Evolutionary conservation across 768 basidiomycete genomes (phyloP), one percentile per base, ranked within the genome.

Genomic region (Trichaptum fuscoviolaceum): DNA sequence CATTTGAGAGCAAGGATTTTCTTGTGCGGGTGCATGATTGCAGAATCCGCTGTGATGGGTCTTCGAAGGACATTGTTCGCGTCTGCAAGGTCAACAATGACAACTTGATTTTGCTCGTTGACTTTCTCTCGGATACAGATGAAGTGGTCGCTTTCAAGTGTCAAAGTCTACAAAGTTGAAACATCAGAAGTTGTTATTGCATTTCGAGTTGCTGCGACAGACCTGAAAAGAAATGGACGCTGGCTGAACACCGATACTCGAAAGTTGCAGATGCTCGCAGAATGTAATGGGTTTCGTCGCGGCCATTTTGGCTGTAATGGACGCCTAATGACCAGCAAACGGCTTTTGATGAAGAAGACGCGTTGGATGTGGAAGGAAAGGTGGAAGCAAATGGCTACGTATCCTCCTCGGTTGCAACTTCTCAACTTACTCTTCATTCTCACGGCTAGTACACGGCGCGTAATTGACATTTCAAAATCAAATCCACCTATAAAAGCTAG

Each of bases 61-160:
- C 95, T 84, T 67, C 95, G 90, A 65, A 96, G 85, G 72, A 99
- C 92, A 90, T 96, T 93, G 82, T 98, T 98, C 73, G 96, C 94
- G 77, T 99, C 94, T 68, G 91, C 83, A 69, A 99, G 89, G 88
- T 99, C 96, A 75, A 99, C 92, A 75, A 99, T 99, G 76, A 98
- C 96, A 69, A 99, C 97, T 79, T 98, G 96, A 79, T 96, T 95
- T 74, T 93, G 90, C 70, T 96, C 95, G 73, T 91, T 89, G 74
- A 94, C 86, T 78, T 95, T 95, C 82, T 99, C 96, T 66, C 96
- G 92, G 68, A 99, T 88, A 77, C 97, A 99, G 72, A 99, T 97
- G 79, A 93, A 99, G 77, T 93, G 92, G 83, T 99, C 97, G 70
- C 94, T 96, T 80, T 99, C 95, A 70, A 99, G 84, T 6, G 97